Evolutionary conservation across 1,139 yeast species (phyloP), one percentile per base, ranked within the genome.

Genomic region (Debaryomyces robertsiae): DNA sequence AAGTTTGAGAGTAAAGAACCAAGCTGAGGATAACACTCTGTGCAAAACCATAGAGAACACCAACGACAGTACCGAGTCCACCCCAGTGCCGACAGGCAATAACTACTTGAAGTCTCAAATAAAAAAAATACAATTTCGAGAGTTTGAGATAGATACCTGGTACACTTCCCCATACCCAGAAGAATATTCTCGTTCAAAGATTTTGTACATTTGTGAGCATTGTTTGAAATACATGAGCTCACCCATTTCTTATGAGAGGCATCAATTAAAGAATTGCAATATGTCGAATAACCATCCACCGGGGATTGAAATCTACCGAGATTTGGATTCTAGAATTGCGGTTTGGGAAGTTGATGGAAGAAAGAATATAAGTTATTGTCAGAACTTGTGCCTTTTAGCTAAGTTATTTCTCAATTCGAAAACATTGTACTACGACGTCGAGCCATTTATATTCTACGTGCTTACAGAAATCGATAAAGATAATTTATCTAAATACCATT

Each of bases 301-400:
- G 0, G 98, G 98, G 0, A 75, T 79, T 44, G 97, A 93, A 58
- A 88, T 93, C 10, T 93, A 93, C 57, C 73, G 96, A 31, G 87
- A 84, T 48, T 27, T 45, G 3, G 46, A 39, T 1, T 73, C 75
- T 1, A 67, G 69, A 13, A 67, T 84, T 4, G 80, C 94, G 10
- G 70, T 93, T 13, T 93, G 93, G 81, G 98, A 93, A 61, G 84
- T 93, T 15, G 98, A 93, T 58, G 98, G 98, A 0, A 72, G 94
- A 32, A 86, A 85, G 49, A 83, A 86, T 52, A 82, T 85, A 19
- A 69, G 74, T 52, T 93, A 86, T 60, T 91, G 98, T 61, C 96
- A 90, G 58, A 90, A 89, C 58, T 65, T 93, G 41, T 93, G 98
- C 65, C 69, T 93, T 34, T 63, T 93, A 47, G 96, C 98, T 2